A percentile compares a stretch with the other conserved stretches of the same genome.
Evolutionary conservation across 345 rosid genomes (phyloP).

Genomic region (Linum usitatissimum): DNA sequence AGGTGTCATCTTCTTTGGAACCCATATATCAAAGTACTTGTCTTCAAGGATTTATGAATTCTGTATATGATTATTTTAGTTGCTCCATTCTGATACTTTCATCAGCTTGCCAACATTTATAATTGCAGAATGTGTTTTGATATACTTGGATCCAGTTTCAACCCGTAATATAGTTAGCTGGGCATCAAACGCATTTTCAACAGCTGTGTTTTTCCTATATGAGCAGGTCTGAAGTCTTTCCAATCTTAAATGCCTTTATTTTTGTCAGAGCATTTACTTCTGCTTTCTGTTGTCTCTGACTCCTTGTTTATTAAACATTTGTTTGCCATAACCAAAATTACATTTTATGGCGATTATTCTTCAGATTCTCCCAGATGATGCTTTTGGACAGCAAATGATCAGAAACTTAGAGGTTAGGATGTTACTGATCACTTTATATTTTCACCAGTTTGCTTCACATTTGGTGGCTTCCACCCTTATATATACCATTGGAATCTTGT

Average conservation of each 20-base stretch:
- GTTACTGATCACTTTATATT: not conserved
- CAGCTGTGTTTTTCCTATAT: constrained; percentile 76
- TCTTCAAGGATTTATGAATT: not conserved
- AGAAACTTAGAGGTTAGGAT: constrained; percentile 76
- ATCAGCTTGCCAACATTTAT: constrained; percentile 97
- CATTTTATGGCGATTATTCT: constrained; percentile 18
- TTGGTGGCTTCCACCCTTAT: not conserved
- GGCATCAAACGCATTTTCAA: constrained; percentile 66
- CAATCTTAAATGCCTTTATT: not conserved
- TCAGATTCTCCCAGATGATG: constrained; percentile 94
- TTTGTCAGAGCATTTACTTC: constrained; percentile 5
- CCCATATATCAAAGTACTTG: not conserved
- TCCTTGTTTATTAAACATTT: not conserved
- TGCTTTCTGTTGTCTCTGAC: not conserved
- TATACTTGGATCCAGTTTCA: constrained; percentile 91
- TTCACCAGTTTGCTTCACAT: constrained; percentile 5
- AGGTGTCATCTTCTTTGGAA: not conserved
- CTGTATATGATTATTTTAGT: constrained; percentile 4
- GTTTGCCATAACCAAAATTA: not conserved
- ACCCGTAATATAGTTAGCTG: constrained; percentile 63
- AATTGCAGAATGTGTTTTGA: constrained; percentile 96
- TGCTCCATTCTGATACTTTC: constrained; percentile 43
- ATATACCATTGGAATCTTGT: not conserved
- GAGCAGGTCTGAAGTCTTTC: constrained; percentile 60
- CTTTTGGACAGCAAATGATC: constrained; percentile 97